These are phyloP conservation scores for Fusarium brachygibbosum DNA, from an alignment of 2,329 filamentous ascomycete genomes.

Conservation along the genomic window DNA sequence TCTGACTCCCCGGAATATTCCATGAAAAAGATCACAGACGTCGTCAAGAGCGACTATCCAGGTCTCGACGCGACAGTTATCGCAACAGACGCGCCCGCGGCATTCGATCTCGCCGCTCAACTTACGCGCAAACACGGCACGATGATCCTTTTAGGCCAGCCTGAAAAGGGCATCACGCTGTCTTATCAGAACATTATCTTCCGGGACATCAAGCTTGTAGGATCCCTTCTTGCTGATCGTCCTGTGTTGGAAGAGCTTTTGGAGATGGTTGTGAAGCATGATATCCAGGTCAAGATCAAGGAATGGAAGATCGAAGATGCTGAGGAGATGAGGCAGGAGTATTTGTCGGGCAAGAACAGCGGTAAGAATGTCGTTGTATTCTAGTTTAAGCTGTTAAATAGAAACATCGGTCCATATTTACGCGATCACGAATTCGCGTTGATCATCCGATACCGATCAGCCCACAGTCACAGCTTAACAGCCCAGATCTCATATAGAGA, in stretches of 20 bases:
- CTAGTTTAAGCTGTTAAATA: not conserved
- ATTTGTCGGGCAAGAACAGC: not conserved
- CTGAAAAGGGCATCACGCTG: constrained; percentile 4
- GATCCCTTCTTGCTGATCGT: not conserved
- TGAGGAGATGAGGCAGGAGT: constrained; percentile 17
- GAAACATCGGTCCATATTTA: too few species aligned
- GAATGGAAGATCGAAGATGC: constrained; percentile 24
- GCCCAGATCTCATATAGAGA: not conserved
- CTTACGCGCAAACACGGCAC: constrained; percentile 24
- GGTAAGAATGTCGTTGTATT: constrained; percentile 19
- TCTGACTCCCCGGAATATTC: not conserved
- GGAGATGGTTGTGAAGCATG: constrained; percentile 3
- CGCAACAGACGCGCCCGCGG: constrained; percentile 7
- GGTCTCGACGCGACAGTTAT: constrained; percentile 1
- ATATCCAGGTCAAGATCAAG: constrained; percentile 10
- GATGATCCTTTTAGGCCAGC: constrained; percentile 17
- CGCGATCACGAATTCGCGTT: not conserved
- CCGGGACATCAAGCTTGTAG: not conserved
- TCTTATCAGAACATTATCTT: constrained; percentile 18
- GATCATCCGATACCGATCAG: not conserved
- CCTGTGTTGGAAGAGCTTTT: not conserved
- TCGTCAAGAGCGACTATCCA: not conserved
- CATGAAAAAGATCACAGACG: not conserved
- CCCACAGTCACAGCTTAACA: not conserved
- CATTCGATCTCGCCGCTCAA: constrained; percentile 10